A percentile compares a stretch with the other conserved stretches of the same genome.
phyloP scores from a whole-genome alignment of 2,329 filamentous ascomycete species.

The Metarhizium rileyi region DNA sequence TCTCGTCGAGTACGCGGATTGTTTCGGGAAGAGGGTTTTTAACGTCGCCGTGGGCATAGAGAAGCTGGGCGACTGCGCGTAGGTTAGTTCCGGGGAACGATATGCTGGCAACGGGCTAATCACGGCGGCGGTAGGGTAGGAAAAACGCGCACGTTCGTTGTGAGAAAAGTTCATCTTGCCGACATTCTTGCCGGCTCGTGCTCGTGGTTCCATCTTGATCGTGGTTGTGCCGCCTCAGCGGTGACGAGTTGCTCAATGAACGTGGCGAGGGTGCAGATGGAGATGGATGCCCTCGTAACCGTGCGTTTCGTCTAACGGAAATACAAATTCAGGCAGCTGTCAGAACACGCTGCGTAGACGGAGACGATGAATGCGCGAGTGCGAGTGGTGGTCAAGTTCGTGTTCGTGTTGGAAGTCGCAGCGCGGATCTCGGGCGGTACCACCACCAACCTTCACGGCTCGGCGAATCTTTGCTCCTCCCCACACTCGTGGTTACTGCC shows the following conservation, averaged over 20 bases:
- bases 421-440: neutral
- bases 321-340: neutral
- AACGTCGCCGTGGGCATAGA: constrained; percentile 74
- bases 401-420: neutral
- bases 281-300: neutral
- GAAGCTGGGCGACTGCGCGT: constrained; percentile 55
- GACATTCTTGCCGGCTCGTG: constrained; percentile 69
- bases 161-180: constrained; percentile 72
- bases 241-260: neutral
- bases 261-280: neutral
- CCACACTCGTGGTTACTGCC: constrained; percentile 9
- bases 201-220: constrained; percentile 60
- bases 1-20: constrained; percentile 81
- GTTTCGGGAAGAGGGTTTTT: constrained; percentile 72
- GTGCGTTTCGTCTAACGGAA: neutral
- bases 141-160: constrained; percentile 52
- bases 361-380: neutral
- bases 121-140: neutral
- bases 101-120: neutral
- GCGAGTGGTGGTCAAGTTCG: neutral
- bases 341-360: neutral
- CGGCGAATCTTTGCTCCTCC: constrained; percentile 29
- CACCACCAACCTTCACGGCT: constrained; percentile 11
- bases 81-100: neutral
- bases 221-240: neutral